phyloP scores from a whole-genome alignment of 495 filamentous ascomycete genomes.

The Xylaria grammica region DNA sequence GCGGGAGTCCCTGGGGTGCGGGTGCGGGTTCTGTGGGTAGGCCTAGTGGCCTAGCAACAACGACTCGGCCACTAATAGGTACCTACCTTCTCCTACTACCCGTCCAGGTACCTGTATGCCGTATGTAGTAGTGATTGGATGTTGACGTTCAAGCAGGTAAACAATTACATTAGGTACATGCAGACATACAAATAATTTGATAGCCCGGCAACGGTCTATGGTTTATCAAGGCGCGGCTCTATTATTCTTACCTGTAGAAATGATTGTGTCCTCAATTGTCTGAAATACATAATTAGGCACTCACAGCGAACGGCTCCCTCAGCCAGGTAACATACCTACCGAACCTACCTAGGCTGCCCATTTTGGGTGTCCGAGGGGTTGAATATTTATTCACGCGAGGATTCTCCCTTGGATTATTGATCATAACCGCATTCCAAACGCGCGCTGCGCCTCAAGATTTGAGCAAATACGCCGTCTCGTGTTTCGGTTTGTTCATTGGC shows the following conservation, averaged over 20 bases:
- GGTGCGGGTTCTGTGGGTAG: neutral
- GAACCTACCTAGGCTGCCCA: no score
- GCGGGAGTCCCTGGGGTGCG: conserved; percentile 1
- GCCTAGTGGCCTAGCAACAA: conserved; percentile 15
- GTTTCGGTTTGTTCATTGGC: neutral
- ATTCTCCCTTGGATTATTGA: no score
- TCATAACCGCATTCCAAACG: neutral
- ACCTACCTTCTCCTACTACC: no score
- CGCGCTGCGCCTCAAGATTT: neutral
- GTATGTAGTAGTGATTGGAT: neutral
- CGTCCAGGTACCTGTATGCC: no score
- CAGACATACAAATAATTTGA: neutral
- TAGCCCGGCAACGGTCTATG: no score
- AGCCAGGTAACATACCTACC: no score
- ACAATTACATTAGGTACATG: neutral
- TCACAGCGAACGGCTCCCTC: no score
- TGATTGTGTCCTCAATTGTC: neutral
- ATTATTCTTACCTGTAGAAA: no score
- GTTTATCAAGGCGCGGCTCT: neutral
- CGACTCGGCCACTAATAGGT: neutral
- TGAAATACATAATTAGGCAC: conserved; percentile 1
- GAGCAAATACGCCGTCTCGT: neutral
- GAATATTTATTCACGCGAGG: no score
- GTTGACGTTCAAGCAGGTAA: neutral
- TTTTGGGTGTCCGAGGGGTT: no score